These are phyloP conservation scores for Perkinsus marinus DNA, from an alignment of 169 alveolate genomes.

Conservation along the genomic window DNA sequence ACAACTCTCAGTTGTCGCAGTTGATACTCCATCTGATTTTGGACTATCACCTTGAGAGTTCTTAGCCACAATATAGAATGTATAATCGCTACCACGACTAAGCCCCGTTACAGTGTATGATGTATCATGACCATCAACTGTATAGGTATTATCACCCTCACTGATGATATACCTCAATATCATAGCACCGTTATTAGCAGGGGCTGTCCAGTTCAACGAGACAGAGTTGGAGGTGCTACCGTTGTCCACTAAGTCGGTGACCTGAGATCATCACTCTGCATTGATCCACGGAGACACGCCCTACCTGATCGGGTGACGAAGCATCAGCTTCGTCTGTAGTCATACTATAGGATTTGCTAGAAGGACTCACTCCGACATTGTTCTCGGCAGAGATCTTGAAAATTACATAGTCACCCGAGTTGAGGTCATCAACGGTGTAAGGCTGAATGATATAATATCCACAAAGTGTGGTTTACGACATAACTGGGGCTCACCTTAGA, in stretches of 20 bases:
- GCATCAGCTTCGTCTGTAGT: not conserved
- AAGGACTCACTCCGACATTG: not conserved
- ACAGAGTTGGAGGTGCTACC: not conserved
- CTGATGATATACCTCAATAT: not conserved
- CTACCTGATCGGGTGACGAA: not conserved
- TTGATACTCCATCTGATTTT: not conserved
- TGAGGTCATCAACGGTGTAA: not conserved
- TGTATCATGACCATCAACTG: not conserved
- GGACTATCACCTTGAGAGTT: not conserved
- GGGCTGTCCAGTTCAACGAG: not conserved
- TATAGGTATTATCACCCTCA: not conserved
- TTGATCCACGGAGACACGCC: not conserved
- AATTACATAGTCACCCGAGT: not conserved
- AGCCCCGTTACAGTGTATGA: not conserved
- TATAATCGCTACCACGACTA: not conserved
- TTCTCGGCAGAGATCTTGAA: not conserved
- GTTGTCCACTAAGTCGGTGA: not conserved
- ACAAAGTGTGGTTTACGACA: not conserved
- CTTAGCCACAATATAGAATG: not conserved
- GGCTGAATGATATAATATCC: not conserved
- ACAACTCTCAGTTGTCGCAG: not conserved
- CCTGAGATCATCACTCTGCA: not conserved
- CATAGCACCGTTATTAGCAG: not conserved
- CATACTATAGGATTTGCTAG: not conserved
- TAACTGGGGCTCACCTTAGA: not conserved